Percentiles rank a stretch among this genome's conserved stretches.
Evolutionary conservation across 805 yeast genomes (phyloP).

Genomic region (Danielia reshetovae): DNA sequence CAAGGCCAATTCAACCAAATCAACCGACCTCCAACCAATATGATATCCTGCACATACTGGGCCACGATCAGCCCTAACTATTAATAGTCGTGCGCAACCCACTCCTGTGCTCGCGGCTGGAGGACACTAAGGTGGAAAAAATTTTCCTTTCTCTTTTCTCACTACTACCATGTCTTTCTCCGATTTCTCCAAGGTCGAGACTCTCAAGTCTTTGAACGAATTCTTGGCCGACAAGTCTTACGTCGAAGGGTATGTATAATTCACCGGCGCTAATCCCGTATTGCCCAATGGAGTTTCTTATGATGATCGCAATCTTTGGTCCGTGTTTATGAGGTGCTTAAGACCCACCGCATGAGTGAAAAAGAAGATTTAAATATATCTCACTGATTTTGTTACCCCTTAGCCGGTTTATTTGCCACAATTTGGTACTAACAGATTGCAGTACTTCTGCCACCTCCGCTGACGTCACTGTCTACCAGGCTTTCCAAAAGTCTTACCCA

Average conservation of each 20-base stretch:
- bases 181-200: constrained; percentile 74
- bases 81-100: constrained; percentile 13
- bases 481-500: constrained; percentile 90
- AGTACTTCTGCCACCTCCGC: constrained; percentile 92
- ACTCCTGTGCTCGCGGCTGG: no score
- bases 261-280: constrained; percentile 1
- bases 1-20: no score
- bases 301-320: constrained; percentile 80
- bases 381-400: background rate
- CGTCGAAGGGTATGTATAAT: constrained; percentile 83
- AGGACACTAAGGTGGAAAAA: no score
- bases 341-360: constrained; percentile 96
- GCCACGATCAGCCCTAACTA: constrained; percentile 7
- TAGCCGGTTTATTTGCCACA: background rate
- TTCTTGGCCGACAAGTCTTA: constrained; percentile 90
- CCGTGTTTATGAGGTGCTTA: constrained; percentile 97
- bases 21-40: no score
- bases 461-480: constrained; percentile 90
- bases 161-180: constrained; percentile 61
- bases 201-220: constrained; percentile 64
- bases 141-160: constrained; percentile 8
- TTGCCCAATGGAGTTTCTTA: constrained; percentile 13
- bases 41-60: background rate
- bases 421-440: constrained; percentile 22
- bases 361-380: constrained; percentile 36